These are phyloP conservation scores for Aulographum hederae DNA, from an alignment of 2,329 filamentous ascomycete genomes.

Conservation along the genomic window DNA sequence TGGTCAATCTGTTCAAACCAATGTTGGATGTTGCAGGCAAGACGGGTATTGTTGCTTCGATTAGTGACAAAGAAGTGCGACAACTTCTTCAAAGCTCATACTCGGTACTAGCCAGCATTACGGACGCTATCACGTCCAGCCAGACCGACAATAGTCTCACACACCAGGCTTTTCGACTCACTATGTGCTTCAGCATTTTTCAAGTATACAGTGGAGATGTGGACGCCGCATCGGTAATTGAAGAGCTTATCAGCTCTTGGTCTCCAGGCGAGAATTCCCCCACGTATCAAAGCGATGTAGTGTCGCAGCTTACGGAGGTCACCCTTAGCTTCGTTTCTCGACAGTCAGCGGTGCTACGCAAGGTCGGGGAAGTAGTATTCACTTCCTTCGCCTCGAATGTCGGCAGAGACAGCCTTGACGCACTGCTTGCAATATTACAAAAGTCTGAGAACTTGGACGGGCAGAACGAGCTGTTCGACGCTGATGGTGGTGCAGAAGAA, in stretches of 20 bases:
- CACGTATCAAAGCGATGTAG: slow-evolving; percentile 14
- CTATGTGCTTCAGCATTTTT: slow-evolving; percentile 70
- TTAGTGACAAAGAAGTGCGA: background rate
- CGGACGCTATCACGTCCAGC: no score
- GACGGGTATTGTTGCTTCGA: slow-evolving; percentile 13
- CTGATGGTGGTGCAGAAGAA: slow-evolving; percentile 24
- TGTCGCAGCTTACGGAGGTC: slow-evolving; percentile 69
- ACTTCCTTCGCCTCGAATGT: slow-evolving; percentile 61
- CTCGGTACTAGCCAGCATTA: background rate
- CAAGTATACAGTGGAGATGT: slow-evolving; percentile 82
- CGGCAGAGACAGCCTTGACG: slow-evolving; percentile 52
- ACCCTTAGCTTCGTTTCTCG: slow-evolving; percentile 78
- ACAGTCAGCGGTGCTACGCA: slow-evolving; percentile 66
- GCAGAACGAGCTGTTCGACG: slow-evolving; percentile 64
- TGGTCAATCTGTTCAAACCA: slow-evolving; percentile 41
- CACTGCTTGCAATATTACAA: slow-evolving; percentile 48
- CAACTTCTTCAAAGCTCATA: background rate
- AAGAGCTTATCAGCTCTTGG: slow-evolving; percentile 42
- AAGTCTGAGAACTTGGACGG: slow-evolving; percentile 69
- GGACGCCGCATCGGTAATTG: slow-evolving; percentile 65
- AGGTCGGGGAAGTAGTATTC: slow-evolving; percentile 78
- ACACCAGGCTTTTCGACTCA: slow-evolving; percentile 41
- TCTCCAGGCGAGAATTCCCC: slow-evolving; percentile 15
- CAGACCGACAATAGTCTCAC: background rate
- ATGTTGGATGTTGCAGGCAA: slow-evolving; percentile 52